Conservation (phyloP, 805 yeast species). For the Blastobotrys peoriensis region DNA sequence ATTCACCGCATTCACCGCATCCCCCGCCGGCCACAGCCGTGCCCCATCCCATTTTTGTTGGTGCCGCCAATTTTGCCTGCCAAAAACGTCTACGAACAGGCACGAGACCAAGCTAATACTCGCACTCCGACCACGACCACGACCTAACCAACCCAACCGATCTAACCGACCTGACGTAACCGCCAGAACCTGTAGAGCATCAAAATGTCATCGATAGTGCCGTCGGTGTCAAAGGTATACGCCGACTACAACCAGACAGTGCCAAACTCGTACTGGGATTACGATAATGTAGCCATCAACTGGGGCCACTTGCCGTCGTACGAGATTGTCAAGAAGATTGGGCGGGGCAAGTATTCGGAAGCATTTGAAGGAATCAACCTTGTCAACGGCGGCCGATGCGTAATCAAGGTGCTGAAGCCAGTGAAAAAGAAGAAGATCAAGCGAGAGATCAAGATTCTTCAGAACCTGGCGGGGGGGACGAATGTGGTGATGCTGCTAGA, state of each 20-base stretch:
- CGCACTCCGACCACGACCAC: no score
- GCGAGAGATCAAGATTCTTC: slow-evolving; percentile 81
- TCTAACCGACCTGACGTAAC: no score
- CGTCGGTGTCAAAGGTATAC: slow-evolving; percentile 56
- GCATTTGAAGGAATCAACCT: slow-evolving; percentile 82
- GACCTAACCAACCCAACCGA: no score
- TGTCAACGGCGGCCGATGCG: slow-evolving; percentile 57
- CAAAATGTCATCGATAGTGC: slow-evolving; percentile 6
- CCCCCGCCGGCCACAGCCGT: no score
- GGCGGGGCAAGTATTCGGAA: slow-evolving; percentile 93
- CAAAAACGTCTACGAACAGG: no score
- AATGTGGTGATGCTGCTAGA: slow-evolving; percentile 73
- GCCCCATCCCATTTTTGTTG: no score
- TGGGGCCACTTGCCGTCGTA: slow-evolving; percentile 59
- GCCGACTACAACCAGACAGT: slow-evolving; percentile 64
- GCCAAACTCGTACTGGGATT: slow-evolving; percentile 76
- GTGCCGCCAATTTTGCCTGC: no score
- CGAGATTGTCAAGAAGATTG: slow-evolving; percentile 78
- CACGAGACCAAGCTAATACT: no score
- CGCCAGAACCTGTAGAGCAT: no score
- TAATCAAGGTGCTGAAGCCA: slow-evolving; percentile 86
- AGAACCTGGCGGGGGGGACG: slow-evolving; percentile 79
- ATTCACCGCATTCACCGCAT: no score
- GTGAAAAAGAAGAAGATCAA: slow-evolving; percentile 87
- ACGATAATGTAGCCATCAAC: slow-evolving; percentile 30